Evolutionary conservation across 768 basidiomycete genomes (phyloP), one percentile per base, ranked within the genome.

Genomic region (Suillus decipiens): DNA sequence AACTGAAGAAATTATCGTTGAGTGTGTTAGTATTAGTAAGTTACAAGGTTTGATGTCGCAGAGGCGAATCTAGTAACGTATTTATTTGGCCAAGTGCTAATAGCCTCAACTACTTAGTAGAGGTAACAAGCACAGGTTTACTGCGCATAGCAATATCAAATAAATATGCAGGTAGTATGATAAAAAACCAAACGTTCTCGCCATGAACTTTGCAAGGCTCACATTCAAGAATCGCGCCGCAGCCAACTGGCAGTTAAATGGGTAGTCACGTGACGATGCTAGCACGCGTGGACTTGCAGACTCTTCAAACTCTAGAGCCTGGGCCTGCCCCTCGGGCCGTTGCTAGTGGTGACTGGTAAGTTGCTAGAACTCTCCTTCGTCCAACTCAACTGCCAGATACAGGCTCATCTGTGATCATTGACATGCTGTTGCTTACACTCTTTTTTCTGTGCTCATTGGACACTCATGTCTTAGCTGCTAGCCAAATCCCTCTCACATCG

Each of bases 401-500:
- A 33, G 51, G 51, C 17, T 39, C 9, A 55, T 7, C 54, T 37
- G n/a, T 15, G 36, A 22, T 19, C 42, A 62, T 60, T 43, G 11
- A 11, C 33, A 24, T 22, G 17, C 15, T 36, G 4, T 22, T 28
- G 36, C 47, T 43, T 28, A 14, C 39, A 8, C 12, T 34, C 2
- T 54, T 28, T 47, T 34, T 58, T 9, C 7, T 65, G 14, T 51
- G 39, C n/a, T 33, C 39, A 41, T 50, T 9, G 17, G 34, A 56
- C 45, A n/a, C 47, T 22, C 59, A 36, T 37, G 62, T 47, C 36
- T 57, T 41, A 60, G 63, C 63, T 11, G 58, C 36, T 17, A 10
- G n/a, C 9, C 55, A 63, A 9, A n/a, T 54, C 39, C 60, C 63
- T 15, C 61, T 58, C 22, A 51, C 63, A 48, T 70, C 74, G 14